phyloP scores from a whole-genome alignment of 2,329 filamentous ascomycete genomes.

The Ophiocordyceps unilateralis region DNA sequence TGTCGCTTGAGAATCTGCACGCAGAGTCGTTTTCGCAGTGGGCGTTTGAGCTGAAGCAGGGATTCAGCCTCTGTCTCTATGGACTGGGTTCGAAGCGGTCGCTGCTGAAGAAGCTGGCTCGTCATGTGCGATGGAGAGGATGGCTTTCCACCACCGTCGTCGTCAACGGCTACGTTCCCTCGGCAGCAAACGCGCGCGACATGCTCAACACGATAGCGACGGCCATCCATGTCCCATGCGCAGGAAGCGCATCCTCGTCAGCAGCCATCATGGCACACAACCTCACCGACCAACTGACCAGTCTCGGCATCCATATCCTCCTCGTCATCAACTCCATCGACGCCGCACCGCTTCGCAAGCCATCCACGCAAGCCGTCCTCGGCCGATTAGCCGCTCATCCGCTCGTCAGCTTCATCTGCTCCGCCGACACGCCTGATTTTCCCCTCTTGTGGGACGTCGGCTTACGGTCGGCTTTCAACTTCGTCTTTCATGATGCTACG shows the following conservation, averaged over 20 bases:
- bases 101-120: slow-evolving; percentile 55
- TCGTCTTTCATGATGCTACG: slow-evolving; percentile 86
- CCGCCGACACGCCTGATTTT: slow-evolving; percentile 78
- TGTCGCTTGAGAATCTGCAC: slow-evolving; percentile 59
- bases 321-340: slow-evolving; percentile 84
- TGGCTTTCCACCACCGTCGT: slow-evolving; percentile 43
- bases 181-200: slow-evolving; percentile 45
- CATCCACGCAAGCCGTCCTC: slow-evolving; percentile 52
- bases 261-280: slow-evolving; percentile 48
- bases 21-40: slow-evolving; percentile 75
- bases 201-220: slow-evolving; percentile 51
- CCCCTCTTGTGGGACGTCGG: slow-evolving; percentile 77
- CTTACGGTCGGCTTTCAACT: slow-evolving; percentile 66
- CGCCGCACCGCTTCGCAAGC: slow-evolving; percentile 54
- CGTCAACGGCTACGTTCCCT: slow-evolving; percentile 67
- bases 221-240: slow-evolving; percentile 36
- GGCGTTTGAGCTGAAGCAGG: slow-evolving; percentile 74
- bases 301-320: slow-evolving; percentile 28
- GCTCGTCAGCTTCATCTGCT: slow-evolving; percentile 56
- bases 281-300: slow-evolving; percentile 20
- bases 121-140: slow-evolving; percentile 6
- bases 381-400: slow-evolving; percentile 61
- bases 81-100: slow-evolving; percentile 80
- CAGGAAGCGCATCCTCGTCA: slow-evolving; percentile 43
- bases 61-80: slow-evolving; percentile 80